Percentiles rank a stretch among this genome's conserved stretches.
Conservation (phyloP, 352 stramenopile species). For the Pythium sukuiense region DNA sequence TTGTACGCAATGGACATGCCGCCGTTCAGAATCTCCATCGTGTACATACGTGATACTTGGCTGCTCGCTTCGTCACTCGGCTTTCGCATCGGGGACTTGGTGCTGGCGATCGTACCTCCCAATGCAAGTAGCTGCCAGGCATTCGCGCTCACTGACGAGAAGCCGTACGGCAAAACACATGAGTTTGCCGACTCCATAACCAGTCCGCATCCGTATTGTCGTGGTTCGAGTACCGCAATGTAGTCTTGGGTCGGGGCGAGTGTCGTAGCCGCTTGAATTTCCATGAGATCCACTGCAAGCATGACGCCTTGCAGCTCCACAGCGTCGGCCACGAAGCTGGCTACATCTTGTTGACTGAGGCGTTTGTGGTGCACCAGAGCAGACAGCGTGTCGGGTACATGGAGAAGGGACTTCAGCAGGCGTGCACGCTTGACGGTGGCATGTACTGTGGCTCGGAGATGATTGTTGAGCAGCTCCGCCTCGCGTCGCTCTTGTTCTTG, state of each 20-base stretch:
- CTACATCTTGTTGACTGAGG: not conserved
- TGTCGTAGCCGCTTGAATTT: slow-evolving; percentile 1
- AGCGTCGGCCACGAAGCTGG: not conserved
- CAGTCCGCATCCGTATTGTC: not conserved
- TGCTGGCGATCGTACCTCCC: not conserved
- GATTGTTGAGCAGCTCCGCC: slow-evolving; percentile 16
- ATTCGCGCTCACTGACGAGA: not conserved
- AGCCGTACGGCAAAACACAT: slow-evolving; percentile 1
- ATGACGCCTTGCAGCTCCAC: slow-evolving; percentile 14
- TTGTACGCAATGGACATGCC: slow-evolving; percentile 1
- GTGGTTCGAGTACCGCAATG: not conserved
- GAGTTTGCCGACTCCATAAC: slow-evolving; percentile 5
- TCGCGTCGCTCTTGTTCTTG: slow-evolving; percentile 14
- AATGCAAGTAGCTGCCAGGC: slow-evolving; percentile 11
- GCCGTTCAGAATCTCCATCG: slow-evolving; percentile 13
- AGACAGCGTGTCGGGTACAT: not conserved
- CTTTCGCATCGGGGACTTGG: not conserved
- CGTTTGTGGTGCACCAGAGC: slow-evolving; percentile 20
- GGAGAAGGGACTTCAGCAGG: not conserved
- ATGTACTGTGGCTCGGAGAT: slow-evolving; percentile 6
- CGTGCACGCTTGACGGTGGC: slow-evolving; percentile 12
- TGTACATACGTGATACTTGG: slow-evolving; percentile 1
- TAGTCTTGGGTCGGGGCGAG: not conserved
- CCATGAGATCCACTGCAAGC: slow-evolving; percentile 13
- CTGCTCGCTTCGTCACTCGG: not conserved